Percentiles rank a stretch among this genome's conserved stretches.
Evolutionary conservation across 768 basidiomycete genomes (phyloP).

Genomic region (Lyophyllum decastes): DNA sequence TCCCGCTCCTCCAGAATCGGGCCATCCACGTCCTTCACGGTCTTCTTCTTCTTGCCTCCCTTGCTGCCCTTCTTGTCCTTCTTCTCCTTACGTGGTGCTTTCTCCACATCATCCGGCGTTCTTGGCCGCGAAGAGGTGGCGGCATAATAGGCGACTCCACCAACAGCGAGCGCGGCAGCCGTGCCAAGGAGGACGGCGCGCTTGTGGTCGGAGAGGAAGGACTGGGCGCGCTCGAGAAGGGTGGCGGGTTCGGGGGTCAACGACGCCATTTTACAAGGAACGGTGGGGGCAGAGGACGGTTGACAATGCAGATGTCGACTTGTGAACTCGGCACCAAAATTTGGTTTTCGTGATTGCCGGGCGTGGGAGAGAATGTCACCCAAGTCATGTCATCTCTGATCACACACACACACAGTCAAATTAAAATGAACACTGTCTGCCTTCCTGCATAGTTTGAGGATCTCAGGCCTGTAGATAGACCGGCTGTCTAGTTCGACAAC

Average conservation of each 20-base stretch:
- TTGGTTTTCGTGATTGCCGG: neutral
- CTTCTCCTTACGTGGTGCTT: constrained; percentile 46
- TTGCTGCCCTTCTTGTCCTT: constrained; percentile 30
- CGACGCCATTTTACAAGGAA: constrained; percentile 13
- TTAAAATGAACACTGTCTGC: no score
- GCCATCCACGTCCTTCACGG: constrained; percentile 59
- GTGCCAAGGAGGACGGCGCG: constrained; percentile 72
- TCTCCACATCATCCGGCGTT: constrained; percentile 40
- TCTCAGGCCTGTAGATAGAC: no score
- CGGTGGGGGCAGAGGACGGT: neutral
- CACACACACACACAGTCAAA: no score
- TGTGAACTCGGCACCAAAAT: neutral
- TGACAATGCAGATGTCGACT: neutral
- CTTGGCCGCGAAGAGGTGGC: constrained; percentile 48
- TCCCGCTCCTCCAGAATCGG: constrained; percentile 81
- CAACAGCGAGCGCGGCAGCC: constrained; percentile 68
- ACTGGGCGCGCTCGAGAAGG: constrained; percentile 63
- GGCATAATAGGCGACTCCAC: constrained; percentile 77
- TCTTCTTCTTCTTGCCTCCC: constrained; percentile 51
- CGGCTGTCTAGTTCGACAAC: no score
- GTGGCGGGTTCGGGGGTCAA: constrained; percentile 15
- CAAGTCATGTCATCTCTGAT: no score
- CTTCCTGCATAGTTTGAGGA: no score
- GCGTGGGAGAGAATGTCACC: neutral
- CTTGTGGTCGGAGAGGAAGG: constrained; percentile 78